Base-by-base conservation (phyloP, 176 grass and related monocot species). In the Oryza meyeriana region DNA sequence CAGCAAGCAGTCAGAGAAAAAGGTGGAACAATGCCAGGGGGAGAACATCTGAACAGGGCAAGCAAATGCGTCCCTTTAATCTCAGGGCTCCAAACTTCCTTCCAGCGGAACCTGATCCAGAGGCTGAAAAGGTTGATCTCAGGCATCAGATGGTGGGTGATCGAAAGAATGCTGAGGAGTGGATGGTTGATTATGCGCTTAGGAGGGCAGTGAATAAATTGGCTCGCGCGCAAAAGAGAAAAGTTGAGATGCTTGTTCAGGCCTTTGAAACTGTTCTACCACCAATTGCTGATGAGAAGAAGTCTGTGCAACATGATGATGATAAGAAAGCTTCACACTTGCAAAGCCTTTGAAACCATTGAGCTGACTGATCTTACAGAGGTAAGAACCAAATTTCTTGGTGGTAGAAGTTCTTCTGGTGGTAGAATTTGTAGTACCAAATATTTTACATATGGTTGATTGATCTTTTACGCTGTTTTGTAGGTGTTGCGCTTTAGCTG, bases 171-270 rank as follows among this genome's bases (percentile, higher is more conserved):
- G 82, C 91, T 0, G 96, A 99, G 89, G 93, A 99, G 29, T 99
- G 89, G 88, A 89, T 95, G 96, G 85, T 99, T 5, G 96, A 99
- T 61, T 95, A 94, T 34, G 93, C 90, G 9, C 90, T 99, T 59
- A 80, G 85, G 69, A 95, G 85, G 80, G 78, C 85, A 0, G 93
- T 99, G 20, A 88, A 78, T 30, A 89, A 90, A 29, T 58, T 99
- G 10, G 89, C 79, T 5, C 85, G 86, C 17, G 93, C 82, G 26
- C 84, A 94, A 80, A 92, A 85, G 71, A 84, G 87, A 71, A 92
- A 94, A 44, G 88, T 98, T n/a, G 88, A 90, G 71, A 74, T 94
- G 79, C 88, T 98, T 55, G 95, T 98, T 14, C 88, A 92, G 62
- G 95, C 95, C 33, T 98, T 98, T 44, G 95, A 98, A 83, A 88